Evolutionary conservation across 2,329 filamentous ascomycete species (phyloP).

Genomic region (Phialophora expanda): DNA sequence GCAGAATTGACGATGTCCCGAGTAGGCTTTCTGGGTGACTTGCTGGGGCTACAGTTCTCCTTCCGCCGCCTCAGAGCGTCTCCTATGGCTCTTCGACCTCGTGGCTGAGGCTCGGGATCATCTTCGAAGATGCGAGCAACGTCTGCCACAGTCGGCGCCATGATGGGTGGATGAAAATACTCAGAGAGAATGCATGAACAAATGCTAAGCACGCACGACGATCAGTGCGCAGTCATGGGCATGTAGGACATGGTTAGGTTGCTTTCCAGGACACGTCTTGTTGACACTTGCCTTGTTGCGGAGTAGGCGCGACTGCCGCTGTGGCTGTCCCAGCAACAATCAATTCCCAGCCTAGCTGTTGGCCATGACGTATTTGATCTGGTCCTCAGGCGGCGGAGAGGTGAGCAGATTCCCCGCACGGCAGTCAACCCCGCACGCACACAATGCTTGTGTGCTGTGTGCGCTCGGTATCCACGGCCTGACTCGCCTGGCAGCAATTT

Average conservation of each 20-base stretch:
- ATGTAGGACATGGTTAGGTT: too few relatives aligned
- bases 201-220: too few relatives aligned
- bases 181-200: too few relatives aligned
- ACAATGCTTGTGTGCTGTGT: too few relatives aligned
- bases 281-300: not conserved
- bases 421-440: too few relatives aligned
- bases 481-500: too few relatives aligned
- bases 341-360: not conserved
- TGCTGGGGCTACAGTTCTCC: constrained; percentile 32
- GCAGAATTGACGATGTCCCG: constrained; percentile 9
- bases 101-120: constrained; percentile 33
- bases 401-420: too few relatives aligned
- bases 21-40: constrained; percentile 14
- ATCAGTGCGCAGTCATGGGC: too few relatives aligned
- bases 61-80: constrained; percentile 24
- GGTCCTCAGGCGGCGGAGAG: too few relatives aligned
- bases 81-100: constrained; percentile 22
- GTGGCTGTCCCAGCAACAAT: constrained; percentile 23
- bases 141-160: constrained; percentile 35
- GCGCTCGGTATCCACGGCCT: too few relatives aligned
- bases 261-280: too few relatives aligned
- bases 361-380: too few relatives aligned
- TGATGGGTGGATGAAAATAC: not conserved
- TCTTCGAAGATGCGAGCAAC: constrained; percentile 40
- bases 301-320: not conserved